Base-by-base conservation (phyloP, 352 stramenopile genomes). In the Lagenidium giganteum region DNA sequence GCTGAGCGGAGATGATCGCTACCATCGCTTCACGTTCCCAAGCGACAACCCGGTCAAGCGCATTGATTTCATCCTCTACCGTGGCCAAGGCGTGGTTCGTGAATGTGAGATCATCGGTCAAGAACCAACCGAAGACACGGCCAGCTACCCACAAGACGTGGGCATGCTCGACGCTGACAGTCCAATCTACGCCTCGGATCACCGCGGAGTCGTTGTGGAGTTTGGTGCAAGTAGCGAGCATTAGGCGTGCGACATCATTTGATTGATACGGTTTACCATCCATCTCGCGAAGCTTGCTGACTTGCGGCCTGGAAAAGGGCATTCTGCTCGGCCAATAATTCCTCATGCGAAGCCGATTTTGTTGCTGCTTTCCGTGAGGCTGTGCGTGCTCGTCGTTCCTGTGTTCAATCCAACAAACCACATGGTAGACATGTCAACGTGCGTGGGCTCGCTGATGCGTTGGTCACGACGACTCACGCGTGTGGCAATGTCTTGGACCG, bases 11-110 rank as follows among this genome's bases (percentile, higher is more conserved):
- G 18, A 47, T 1, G 71, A 93, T 42, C 67, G 65, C 4, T 38
- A 58, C 13, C 38, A 59, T 27, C 78, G 71, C 42, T 92, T 93
- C 45, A 95, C 84, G 9, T 95, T 95, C 41, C 80, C 84, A 12
- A 92, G 72, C 42, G 83, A 95, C 47, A 70, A 77, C 20, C 84
- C 84, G 7, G 57, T 67, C 14, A 95, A 95, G 41, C 78, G 82
- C n/a, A 95, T 95, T 37, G 84, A 95, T 46, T 90, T 91, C 26
- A 64, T 90, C 13, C 35, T 94, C 23, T 87, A 70, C 36, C 74
- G 81, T 12, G 73, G 84, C 30, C 65, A 88, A 56, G 74, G 68
- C 14, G 26, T 41, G 1, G 74, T 89, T 6, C 70, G 79, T 28
- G 54, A 85, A 40, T 90, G 76, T 39, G 58, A 87, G 17, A 82